Conservation (phyloP, 495 filamentous ascomycete genomes). For the Annulohypoxylon bovei region DNA sequence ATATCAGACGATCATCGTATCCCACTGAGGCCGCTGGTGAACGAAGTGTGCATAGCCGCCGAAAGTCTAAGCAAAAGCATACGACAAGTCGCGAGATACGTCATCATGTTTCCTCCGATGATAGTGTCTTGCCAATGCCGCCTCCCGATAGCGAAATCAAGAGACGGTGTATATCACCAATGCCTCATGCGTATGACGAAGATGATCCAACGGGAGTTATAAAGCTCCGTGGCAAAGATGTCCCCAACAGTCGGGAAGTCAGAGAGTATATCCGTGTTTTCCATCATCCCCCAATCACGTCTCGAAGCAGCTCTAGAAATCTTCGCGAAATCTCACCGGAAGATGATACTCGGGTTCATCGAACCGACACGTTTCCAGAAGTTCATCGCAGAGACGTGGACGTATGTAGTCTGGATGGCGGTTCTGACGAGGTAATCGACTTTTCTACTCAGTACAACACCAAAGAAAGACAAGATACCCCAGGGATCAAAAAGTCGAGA, state of each 20-base stretch:
- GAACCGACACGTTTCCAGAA: conserved; percentile 10
- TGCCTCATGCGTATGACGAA: conserved; percentile 41
- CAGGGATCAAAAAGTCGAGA: conserved; percentile 21
- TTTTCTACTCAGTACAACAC: conserved; percentile 42
- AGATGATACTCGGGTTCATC: conserved; percentile 15
- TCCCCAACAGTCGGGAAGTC: conserved; percentile 50
- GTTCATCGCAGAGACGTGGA: conserved; percentile 37
- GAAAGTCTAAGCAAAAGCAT: conserved; percentile 14
- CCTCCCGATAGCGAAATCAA: conserved; percentile 35
- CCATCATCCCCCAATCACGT: conserved; percentile 50
- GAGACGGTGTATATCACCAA: conserved; percentile 26
- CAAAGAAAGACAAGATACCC: conserved; percentile 21
- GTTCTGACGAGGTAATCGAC: conserved; percentile 44
- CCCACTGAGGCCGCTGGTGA: not conserved
- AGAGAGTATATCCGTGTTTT: conserved; percentile 50
- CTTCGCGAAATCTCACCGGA: conserved; percentile 27
- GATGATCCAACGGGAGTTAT: conserved; percentile 40
- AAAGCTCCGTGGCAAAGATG: conserved; percentile 28
- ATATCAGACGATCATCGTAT: conserved; percentile 21
- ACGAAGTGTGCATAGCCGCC: conserved; percentile 2
- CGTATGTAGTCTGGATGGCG: conserved; percentile 44
- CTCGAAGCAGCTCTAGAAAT: conserved; percentile 48
- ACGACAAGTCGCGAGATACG: conserved; percentile 12
- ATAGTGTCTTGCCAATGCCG: conserved; percentile 35
- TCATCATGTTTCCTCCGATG: conserved; percentile 33